Evolutionary conservation across 495 filamentous ascomycete genomes (phyloP), one percentile per base, ranked within the genome.

Genomic region (Cercophora samala): DNA sequence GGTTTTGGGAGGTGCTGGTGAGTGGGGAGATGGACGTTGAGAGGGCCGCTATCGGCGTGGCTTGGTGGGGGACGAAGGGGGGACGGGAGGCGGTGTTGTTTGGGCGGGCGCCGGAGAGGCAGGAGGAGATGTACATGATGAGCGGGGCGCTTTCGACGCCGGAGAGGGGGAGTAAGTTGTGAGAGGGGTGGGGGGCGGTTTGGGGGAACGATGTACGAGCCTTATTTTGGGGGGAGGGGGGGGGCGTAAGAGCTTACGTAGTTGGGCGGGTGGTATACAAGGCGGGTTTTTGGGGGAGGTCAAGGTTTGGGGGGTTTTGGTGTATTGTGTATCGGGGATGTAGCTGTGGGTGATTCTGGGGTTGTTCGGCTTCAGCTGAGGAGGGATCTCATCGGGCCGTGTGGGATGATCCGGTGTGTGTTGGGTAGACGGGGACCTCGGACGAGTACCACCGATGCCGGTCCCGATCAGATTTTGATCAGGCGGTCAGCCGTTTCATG

Each of bases 1-100:
- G 93, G 59, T 91, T 97, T 75, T 97, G 93, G 93, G 87, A 97
- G 60, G 84, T 92, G 1, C 67, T 98, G 54, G 88, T 88, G 24
- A 86, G 84, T 67, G 93, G 94, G 8, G 93, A 97, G 78, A 94
- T 97, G 89, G 93, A 97, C 79, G 87, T 96, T 59, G 91, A 96
- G 71, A 82, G 92, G 25, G 88, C 91, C 11, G 88, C 90, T 60
- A 81, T 91, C 58, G 94, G 89, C 65, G 89, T 96, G 26, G 86
- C 87, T 15, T 99, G 95, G 95, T 99, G 95, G 95, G 80, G 80
- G 8, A 81, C 76, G 4, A 72, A 74, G 55, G 81, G 81, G 0
- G 81, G 81, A 1, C 67, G 77, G 32, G 74, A 81, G 65, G 74
- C 78, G 37, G 75, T 83, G 4, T 59, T 80, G 55, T 75, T 63